A percentile compares a stretch with the other conserved stretches of the same genome.
These are phyloP conservation scores for Parachaetomium inaequale DNA, from an alignment of 495 filamentous ascomycete genomes.

Conservation along the genomic window DNA sequence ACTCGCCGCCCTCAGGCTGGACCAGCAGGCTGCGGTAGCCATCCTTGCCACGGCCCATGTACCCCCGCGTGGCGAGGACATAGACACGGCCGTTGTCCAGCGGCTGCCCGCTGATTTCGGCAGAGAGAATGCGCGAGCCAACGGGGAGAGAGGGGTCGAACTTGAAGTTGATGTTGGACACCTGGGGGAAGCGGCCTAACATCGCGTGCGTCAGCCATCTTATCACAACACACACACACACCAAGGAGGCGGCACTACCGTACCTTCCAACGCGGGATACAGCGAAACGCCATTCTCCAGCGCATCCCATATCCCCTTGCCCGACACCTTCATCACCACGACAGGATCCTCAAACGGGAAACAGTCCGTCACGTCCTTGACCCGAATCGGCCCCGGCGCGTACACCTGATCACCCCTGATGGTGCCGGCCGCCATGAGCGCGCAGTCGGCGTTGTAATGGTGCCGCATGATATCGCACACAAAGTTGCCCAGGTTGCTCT, in stretches of 20 bases:
- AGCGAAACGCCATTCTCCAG: constrained; percentile 77
- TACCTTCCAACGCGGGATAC: constrained; percentile 77
- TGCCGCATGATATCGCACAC: constrained; percentile 86
- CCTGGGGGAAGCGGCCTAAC: constrained; percentile 64
- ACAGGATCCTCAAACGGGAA: constrained; percentile 94
- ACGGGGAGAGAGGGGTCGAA: constrained; percentile 59
- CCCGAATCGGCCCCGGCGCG: constrained; percentile 65
- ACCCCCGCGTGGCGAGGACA: constrained; percentile 69
- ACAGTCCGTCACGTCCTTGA: constrained; percentile 74
- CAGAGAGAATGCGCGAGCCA: constrained; percentile 60
- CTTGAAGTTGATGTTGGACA: constrained; percentile 71
- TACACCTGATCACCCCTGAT: constrained; percentile 89
- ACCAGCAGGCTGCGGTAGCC: constrained; percentile 72
- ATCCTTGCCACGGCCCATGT: constrained; percentile 83
- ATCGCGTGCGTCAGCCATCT: not conserved
- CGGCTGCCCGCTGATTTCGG: constrained; percentile 55
- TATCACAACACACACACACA: no score
- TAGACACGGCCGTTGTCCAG: constrained; percentile 61
- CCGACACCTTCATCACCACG: constrained; percentile 65
- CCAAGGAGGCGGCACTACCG: not conserved
- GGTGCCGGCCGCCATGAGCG: constrained; percentile 84
- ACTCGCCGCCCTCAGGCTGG: constrained; percentile 63
- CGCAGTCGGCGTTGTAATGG: constrained; percentile 74
- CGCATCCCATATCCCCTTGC: constrained; percentile 65
- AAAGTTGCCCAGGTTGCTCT: constrained; percentile 86